A percentile compares a stretch with the other conserved stretches of the same genome.
Conservation (phyloP, 1,139 yeast genomes). For the Yamadazyma triangularis region DNA sequence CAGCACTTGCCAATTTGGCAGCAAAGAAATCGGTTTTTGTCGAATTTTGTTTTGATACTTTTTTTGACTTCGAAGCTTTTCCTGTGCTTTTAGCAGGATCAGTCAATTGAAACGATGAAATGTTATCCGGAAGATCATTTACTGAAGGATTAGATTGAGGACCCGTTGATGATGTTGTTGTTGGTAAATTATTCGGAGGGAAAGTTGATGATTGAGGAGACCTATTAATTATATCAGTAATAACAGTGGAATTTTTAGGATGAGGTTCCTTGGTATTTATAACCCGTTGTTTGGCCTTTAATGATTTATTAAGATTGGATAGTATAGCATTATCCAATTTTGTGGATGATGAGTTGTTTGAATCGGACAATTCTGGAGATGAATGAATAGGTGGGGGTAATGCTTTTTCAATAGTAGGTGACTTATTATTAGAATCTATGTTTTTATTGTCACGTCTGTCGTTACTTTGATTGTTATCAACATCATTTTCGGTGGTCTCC, state of each 20-base stretch:
- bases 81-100: conserved; percentile 5
- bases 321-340: conserved; percentile 28
- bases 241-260: conserved; percentile 30
- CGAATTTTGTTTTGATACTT: conserved; percentile 26
- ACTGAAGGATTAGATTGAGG: conserved; percentile 5
- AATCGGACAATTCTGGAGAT: conserved; percentile 2
- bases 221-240: conserved; percentile 32
- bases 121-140: conserved; percentile 5
- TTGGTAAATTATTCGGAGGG: conserved; percentile 12
- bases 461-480: conserved; percentile 2
- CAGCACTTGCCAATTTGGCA: conserved; percentile 90
- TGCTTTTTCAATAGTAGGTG: background rate
- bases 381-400: conserved; percentile 1
- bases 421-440: background rate
- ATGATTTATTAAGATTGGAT: conserved; percentile 34
- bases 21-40: conserved; percentile 91
- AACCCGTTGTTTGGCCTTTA: conserved; percentile 39
- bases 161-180: conserved; percentile 2
- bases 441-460: conserved; percentile 2
- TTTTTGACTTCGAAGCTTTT: conserved; percentile 13
- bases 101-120: conserved; percentile 11
- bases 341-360: conserved; percentile 9
- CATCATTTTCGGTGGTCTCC: background rate
- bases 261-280: conserved; percentile 35
- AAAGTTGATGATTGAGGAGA: conserved; percentile 28